Percentiles rank a stretch among this genome's conserved stretches.
Evolutionary conservation across 345 rosid genomes (phyloP).

Genomic region (Cardamine chenopodiifolia): DNA sequence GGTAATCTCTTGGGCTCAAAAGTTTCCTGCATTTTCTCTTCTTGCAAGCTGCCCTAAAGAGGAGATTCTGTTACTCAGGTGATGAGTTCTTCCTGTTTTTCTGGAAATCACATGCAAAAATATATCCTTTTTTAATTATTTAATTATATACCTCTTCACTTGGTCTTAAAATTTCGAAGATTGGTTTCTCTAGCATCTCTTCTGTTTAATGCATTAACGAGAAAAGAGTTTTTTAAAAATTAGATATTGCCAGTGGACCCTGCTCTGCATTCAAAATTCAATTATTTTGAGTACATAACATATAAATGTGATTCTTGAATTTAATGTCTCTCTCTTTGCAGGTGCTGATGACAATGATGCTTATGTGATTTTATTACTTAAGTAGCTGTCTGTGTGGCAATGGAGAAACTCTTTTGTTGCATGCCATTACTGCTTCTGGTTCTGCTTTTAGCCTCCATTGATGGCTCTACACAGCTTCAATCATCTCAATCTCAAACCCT

Average conservation of each 20-base stretch:
- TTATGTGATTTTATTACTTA: slow-evolving; percentile 22
- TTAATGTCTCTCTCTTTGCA: slow-evolving; percentile 36
- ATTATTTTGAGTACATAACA: background rate
- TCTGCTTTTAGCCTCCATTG: slow-evolving; percentile 45
- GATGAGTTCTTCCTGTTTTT: slow-evolving; percentile 32
- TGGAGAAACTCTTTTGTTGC: slow-evolving; percentile 51
- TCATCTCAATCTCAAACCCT: slow-evolving; percentile 78
- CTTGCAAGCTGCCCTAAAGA: slow-evolving; percentile 37
- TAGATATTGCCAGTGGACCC: slow-evolving; percentile 31
- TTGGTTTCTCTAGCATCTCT: background rate
- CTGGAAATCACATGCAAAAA: slow-evolving; percentile 39
- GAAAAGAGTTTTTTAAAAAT: background rate
- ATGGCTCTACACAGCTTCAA: slow-evolving; percentile 62
- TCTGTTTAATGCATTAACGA: slow-evolving; percentile 9
- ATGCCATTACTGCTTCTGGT: slow-evolving; percentile 44
- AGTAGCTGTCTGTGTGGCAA: slow-evolving; percentile 28
- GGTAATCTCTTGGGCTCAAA: background rate
- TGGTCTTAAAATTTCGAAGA: background rate
- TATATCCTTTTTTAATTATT: background rate
- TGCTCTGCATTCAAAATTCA: slow-evolving; percentile 10
- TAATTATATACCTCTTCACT: background rate
- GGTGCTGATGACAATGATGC: slow-evolving; percentile 12
- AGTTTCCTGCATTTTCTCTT: slow-evolving; percentile 13
- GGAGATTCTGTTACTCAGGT: slow-evolving; percentile 10
- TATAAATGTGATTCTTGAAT: slow-evolving; percentile 25